phyloP scores from a whole-genome alignment of 768 basidiomycete genomes.

The Cyathus striatus region DNA sequence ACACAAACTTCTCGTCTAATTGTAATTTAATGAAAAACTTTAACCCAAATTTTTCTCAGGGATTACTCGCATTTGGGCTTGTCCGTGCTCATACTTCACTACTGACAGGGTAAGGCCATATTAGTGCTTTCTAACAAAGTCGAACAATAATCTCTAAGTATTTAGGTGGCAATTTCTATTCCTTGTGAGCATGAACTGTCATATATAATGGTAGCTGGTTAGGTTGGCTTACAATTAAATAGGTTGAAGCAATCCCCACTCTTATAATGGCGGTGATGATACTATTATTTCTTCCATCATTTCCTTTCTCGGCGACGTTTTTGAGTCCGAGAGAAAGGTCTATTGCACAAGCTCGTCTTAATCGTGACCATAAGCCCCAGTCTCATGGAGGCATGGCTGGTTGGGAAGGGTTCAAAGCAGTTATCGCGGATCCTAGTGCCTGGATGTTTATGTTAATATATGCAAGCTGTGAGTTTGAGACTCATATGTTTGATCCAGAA shows the following conservation, averaged over 20 bases:
- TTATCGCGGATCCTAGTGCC: constrained; percentile 43
- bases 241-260: constrained; percentile 56
- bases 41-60: constrained; percentile 27
- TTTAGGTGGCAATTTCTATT: constrained; percentile 57
- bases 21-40: not conserved
- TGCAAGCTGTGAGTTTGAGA: constrained; percentile 38
- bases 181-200: constrained; percentile 25
- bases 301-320: constrained; percentile 50
- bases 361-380: constrained; percentile 49
- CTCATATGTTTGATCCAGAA: not conserved
- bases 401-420: constrained; percentile 50
- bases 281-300: constrained; percentile 47
- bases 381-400: constrained; percentile 56
- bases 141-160: constrained; percentile 2
- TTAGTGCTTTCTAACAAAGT: not conserved
- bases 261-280: constrained; percentile 45
- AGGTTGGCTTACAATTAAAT: not conserved
- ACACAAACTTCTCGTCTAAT: constrained; percentile 1
- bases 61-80: constrained; percentile 51
- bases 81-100: constrained; percentile 45
- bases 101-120: constrained; percentile 29
- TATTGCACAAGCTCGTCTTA: constrained; percentile 53
- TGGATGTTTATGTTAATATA: constrained; percentile 50
- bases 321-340: constrained; percentile 46
- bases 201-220: not conserved